Percentiles rank a stretch among this genome's conserved stretches.
Conservation (phyloP, 805 yeast genomes). For the Starmerella tilneyi region DNA sequence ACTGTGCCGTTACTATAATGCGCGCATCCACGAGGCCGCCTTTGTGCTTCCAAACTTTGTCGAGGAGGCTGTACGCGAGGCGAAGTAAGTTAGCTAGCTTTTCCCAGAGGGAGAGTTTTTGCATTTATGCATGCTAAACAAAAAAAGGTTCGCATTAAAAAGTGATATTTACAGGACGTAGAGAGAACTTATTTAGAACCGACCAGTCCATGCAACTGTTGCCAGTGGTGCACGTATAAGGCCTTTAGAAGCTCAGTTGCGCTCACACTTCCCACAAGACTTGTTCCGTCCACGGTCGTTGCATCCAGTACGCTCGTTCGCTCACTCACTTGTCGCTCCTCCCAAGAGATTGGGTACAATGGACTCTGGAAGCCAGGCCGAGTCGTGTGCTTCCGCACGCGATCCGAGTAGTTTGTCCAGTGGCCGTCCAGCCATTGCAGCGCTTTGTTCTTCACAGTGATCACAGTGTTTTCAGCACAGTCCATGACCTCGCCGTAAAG, state of each 20-base stretch:
- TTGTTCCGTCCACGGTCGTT: slow-evolving; percentile 7
- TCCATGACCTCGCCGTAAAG: slow-evolving; percentile 13
- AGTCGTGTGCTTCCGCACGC: slow-evolving; percentile 7
- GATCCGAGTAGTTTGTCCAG: slow-evolving; percentile 13
- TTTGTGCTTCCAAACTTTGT: slow-evolving; percentile 81
- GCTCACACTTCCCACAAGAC: slow-evolving; percentile 1
- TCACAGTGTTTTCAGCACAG: background rate
- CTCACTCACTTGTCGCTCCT: slow-evolving; percentile 3
- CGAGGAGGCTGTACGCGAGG: slow-evolving; percentile 22
- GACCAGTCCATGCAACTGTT: background rate
- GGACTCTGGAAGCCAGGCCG: slow-evolving; percentile 22
- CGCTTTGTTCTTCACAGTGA: background rate
- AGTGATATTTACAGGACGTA: no score
- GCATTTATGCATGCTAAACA: no score
- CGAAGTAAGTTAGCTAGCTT: background rate
- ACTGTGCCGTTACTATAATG: slow-evolving; percentile 54
- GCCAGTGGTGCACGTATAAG: slow-evolving; percentile 17
- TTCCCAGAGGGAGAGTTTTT: no score
- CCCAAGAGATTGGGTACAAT: slow-evolving; percentile 16
- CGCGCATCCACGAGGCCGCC: slow-evolving; percentile 56
- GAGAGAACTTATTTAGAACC: no score
- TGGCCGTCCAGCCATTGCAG: slow-evolving; percentile 21
- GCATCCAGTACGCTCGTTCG: background rate
- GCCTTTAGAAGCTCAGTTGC: slow-evolving; percentile 14
- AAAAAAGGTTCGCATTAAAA: no score